Evolutionary conservation across 371 early-diverging fungal genomes (phyloP).

Genomic region (Rhizomucor miehei): DNA sequence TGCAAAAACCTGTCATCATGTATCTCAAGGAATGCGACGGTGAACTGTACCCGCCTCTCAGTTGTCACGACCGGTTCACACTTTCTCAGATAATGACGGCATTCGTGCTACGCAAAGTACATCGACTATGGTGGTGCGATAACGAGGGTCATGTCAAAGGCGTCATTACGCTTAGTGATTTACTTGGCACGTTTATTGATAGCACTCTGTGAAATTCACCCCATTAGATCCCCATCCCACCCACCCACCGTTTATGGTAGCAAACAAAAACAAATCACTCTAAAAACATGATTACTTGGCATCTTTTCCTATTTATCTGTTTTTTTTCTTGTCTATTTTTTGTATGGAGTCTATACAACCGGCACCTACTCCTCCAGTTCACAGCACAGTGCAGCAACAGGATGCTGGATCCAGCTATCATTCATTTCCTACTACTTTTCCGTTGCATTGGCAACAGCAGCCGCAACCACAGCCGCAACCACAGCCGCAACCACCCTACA

Average conservation of each 20-base stretch:
- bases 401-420: not conserved
- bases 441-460: not conserved
- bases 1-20: conserved; percentile 46
- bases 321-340: not conserved
- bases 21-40: conserved; percentile 45
- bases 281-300: not conserved
- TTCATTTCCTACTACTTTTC: not conserved
- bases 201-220: not conserved
- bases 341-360: not conserved
- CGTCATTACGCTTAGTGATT: conserved; percentile 37
- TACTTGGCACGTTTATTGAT: conserved; percentile 19
- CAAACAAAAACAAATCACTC: not conserved
- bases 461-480: not conserved
- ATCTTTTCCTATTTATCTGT: not conserved
- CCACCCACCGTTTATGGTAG: not conserved
- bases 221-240: not conserved
- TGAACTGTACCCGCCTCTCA: conserved; percentile 44
- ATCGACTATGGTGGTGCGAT: conserved; percentile 60
- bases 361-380: conserved; percentile 1
- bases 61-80: conserved; percentile 54
- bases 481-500: not conserved
- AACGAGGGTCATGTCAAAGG: conserved; percentile 50
- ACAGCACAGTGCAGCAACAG: not conserved
- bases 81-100: conserved; percentile 58
- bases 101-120: conserved; percentile 47